Percentiles rank a stretch among this genome's conserved stretches.
phyloP scores from a whole-genome alignment of 192 early-diverging fungal species.

The Phlyctochytrium bullatum region DNA sequence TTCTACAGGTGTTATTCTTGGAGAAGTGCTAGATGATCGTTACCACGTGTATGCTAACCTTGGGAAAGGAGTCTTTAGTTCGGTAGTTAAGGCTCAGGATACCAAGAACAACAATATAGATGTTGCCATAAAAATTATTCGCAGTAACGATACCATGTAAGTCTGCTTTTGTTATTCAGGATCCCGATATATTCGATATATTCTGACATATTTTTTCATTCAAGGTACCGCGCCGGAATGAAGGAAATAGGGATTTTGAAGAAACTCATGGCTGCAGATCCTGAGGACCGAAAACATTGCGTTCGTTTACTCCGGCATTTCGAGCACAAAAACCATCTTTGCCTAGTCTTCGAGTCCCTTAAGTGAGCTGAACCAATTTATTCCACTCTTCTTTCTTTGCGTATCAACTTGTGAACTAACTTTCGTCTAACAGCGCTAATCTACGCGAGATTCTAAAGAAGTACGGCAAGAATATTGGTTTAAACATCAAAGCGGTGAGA shows the following conservation, averaged over 20 bases:
- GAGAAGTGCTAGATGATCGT: conserved; percentile 81
- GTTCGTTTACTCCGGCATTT: conserved; percentile 84
- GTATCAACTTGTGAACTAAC: neutral
- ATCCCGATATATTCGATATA: conserved; percentile 4
- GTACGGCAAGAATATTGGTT: conserved; percentile 91
- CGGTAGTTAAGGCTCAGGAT: conserved; percentile 87
- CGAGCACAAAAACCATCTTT: conserved; percentile 86
- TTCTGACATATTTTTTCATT: too few species aligned
- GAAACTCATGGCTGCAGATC: conserved; percentile 79
- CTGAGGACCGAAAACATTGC: conserved; percentile 83
- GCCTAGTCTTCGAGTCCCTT: conserved; percentile 92
- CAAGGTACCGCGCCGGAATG: conserved; percentile 76
- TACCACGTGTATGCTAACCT: conserved; percentile 83
- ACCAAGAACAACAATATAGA: conserved; percentile 64
- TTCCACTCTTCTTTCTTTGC: neutral
- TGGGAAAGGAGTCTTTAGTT: conserved; percentile 94
- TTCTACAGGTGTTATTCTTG: conserved; percentile 63
- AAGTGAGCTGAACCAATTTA: conserved; percentile 41
- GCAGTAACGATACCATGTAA: conserved; percentile 92
- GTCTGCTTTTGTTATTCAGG: neutral
- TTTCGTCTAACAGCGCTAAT: conserved; percentile 64
- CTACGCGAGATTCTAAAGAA: conserved; percentile 90
- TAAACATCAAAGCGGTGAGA: conserved; percentile 90
- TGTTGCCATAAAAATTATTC: conserved; percentile 94
- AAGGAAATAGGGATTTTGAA: conserved; percentile 91